Conservation (phyloP, 225 moss, liverwort and hornwort genomes). For the Straminergon stramineum region DNA sequence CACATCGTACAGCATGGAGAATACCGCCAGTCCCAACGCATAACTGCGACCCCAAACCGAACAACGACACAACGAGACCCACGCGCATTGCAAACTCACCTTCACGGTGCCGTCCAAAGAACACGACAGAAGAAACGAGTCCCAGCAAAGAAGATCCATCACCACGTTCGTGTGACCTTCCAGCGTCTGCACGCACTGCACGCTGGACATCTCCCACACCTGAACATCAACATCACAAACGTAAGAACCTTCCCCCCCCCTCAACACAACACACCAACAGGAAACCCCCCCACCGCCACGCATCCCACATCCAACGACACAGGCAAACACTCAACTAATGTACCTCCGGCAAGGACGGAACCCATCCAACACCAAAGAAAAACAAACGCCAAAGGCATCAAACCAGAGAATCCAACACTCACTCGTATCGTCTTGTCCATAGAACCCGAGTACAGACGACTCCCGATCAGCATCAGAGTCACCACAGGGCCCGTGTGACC, state of each 20-base stretch:
- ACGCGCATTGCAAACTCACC: slow-evolving; percentile 10
- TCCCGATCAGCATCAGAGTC: slow-evolving; percentile 50
- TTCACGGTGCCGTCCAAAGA: slow-evolving; percentile 89
- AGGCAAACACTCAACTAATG: not conserved
- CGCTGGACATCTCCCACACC: slow-evolving; percentile 70
- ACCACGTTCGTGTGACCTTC: slow-evolving; percentile 81
- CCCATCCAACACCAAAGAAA: not conserved
- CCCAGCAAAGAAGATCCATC: slow-evolving; percentile 94
- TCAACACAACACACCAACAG: not conserved
- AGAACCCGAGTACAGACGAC: slow-evolving; percentile 78
- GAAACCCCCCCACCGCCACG: not conserved
- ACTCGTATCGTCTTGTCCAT: slow-evolving; percentile 82
- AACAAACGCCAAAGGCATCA: not conserved
- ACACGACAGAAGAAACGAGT: slow-evolving; percentile 84
- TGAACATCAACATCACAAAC: not conserved
- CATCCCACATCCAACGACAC: not conserved
- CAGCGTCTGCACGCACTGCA: slow-evolving; percentile 74
- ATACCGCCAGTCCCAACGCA: too few relatives aligned
- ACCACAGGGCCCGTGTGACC: slow-evolving; percentile 83
- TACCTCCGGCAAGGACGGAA: not conserved
- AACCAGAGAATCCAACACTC: not conserved
- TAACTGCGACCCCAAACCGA: not conserved
- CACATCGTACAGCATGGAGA: not conserved
- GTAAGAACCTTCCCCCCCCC: not conserved
- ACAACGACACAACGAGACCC: not conserved